These are phyloP conservation scores for Fusarium duplospermum DNA, from an alignment of 2,329 filamentous ascomycete species.

Conservation along the genomic window DNA sequence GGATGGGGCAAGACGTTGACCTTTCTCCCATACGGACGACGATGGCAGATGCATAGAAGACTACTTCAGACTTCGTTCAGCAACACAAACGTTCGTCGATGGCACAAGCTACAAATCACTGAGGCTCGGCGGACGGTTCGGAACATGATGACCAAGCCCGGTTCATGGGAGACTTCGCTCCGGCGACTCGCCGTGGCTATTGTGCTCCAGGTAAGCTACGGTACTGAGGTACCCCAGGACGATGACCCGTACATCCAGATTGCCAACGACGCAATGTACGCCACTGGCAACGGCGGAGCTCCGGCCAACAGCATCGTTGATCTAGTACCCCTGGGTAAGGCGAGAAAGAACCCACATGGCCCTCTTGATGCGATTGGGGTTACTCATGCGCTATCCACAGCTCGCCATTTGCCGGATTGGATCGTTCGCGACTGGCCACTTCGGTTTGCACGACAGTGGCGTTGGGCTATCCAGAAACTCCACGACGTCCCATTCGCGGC, in stretches of 20 bases:
- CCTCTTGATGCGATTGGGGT: background rate
- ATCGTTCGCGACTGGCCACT: constrained; percentile 47
- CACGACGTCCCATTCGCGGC: constrained; percentile 48
- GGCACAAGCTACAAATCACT: constrained; percentile 40
- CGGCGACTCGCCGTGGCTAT: constrained; percentile 48
- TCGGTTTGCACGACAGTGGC: constrained; percentile 49
- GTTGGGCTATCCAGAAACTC: constrained; percentile 49
- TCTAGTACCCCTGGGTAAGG: constrained; percentile 54
- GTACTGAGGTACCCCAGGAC: constrained; percentile 44
- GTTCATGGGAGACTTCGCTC: constrained; percentile 42
- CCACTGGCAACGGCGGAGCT: constrained; percentile 47
- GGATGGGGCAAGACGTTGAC: constrained; percentile 61
- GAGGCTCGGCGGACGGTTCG: constrained; percentile 39
- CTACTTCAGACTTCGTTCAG: constrained; percentile 57
- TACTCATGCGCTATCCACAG: constrained; percentile 25
- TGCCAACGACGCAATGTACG: constrained; percentile 47
- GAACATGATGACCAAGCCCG: constrained; percentile 34
- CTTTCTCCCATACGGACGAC: constrained; percentile 56
- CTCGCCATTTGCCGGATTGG: constrained; percentile 45
- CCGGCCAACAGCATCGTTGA: constrained; percentile 55
- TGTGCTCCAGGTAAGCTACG: constrained; percentile 49
- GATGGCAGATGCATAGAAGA: constrained; percentile 57
- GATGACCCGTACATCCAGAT: constrained; percentile 48
- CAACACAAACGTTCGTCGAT: constrained; percentile 48
- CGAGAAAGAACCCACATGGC: background rate